These are phyloP conservation scores for Rhodamnia rubescens DNA, from an alignment of 345 rosid species.

Conservation along the genomic window DNA sequence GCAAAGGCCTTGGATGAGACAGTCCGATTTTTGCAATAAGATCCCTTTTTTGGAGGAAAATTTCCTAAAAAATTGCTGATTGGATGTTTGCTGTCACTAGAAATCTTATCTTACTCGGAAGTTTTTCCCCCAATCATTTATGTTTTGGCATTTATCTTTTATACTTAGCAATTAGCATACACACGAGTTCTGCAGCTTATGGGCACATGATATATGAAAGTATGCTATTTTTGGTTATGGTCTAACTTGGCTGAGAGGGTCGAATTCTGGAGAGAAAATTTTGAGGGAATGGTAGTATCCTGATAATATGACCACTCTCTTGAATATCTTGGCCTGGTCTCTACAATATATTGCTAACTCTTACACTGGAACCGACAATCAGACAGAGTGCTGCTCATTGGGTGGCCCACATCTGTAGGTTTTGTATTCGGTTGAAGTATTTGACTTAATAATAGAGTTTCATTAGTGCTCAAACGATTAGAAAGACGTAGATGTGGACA, in stretches of 20 bases:
- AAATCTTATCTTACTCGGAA: not conserved
- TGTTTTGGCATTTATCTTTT: not conserved
- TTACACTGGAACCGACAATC: not conserved
- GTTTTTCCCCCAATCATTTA: not conserved
- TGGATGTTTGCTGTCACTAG: not conserved
- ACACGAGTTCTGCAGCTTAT: not conserved
- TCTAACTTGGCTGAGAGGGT: not conserved
- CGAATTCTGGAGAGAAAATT: not conserved
- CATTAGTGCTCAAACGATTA: not conserved
- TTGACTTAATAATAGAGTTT: not conserved
- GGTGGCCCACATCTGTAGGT: not conserved
- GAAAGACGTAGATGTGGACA: not conserved
- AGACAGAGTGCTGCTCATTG: not conserved
- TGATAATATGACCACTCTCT: not conserved
- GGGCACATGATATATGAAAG: not conserved
- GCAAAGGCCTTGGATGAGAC: not conserved
- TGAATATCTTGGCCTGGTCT: not conserved
- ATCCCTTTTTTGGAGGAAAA: not conserved
- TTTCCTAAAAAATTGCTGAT: not conserved
- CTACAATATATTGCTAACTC: not conserved
- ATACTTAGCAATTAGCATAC: not conserved
- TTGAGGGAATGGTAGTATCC: not conserved
- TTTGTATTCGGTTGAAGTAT: not conserved
- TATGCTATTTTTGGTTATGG: not conserved
- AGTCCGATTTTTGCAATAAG: not conserved